phyloP scores from a whole-genome alignment of 1,284 basidiomycete genomes.

The Coriolopsis trogii region DNA sequence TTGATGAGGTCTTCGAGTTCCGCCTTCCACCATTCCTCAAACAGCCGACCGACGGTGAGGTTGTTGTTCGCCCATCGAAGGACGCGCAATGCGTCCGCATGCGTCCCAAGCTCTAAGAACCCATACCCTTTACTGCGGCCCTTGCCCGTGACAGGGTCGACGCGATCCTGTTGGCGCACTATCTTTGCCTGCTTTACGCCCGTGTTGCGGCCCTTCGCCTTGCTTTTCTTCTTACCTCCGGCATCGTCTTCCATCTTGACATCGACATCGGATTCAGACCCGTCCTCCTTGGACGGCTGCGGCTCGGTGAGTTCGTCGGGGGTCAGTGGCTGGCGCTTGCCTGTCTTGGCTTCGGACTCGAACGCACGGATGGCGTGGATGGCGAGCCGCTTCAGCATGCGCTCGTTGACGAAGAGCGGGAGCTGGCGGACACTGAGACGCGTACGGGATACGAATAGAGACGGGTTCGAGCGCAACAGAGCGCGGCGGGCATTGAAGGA shows the following conservation, averaged over 20 bases:
- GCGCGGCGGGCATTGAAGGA: conserved; percentile 84
- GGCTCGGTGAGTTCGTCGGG: conserved; percentile 70
- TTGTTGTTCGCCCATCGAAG: conserved; percentile 96
- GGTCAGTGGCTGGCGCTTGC: conserved; percentile 62
- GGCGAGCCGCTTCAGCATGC: conserved; percentile 86
- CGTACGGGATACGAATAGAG: conserved; percentile 92
- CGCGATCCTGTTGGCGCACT: conserved; percentile 82
- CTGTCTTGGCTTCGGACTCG: conserved; percentile 76
- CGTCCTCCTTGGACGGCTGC: conserved; percentile 28
- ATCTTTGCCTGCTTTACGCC: conserved; percentile 89
- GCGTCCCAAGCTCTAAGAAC: conserved; percentile 89
- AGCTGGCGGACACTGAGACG: conserved; percentile 93
- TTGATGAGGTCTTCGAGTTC: conserved; percentile 76
- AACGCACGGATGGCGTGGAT: conserved; percentile 83
- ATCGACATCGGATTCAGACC: too few species aligned
- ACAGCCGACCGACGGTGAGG: conserved; percentile 60
- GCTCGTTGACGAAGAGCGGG: conserved; percentile 88
- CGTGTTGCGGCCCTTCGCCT: conserved; percentile 52
- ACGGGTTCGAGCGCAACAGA: conserved; percentile 88
- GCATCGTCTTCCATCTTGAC: conserved; percentile 37
- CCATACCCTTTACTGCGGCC: conserved; percentile 94
- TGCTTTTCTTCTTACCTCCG: conserved; percentile 32
- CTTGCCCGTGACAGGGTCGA: conserved; percentile 86
- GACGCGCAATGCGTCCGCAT: conserved; percentile 89
- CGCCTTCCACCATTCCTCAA: conserved; percentile 83